Conservation (phyloP, 1,284 basidiomycete species). For the Phaffia rhodozyma region DNA sequence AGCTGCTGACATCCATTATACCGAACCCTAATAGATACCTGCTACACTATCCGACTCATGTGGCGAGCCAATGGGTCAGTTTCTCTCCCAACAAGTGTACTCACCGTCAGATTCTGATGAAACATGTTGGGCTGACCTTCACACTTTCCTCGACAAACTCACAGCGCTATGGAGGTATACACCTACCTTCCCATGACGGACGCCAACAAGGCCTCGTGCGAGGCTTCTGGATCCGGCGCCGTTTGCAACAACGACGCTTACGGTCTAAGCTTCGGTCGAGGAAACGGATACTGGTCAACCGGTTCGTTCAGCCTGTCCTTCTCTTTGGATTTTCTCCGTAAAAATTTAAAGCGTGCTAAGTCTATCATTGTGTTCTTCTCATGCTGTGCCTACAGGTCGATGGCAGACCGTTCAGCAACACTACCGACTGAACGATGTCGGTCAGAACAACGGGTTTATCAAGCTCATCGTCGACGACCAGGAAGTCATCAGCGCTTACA, state of each 20-base stretch:
- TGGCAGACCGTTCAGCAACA: slow-evolving; percentile 52
- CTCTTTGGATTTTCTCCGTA: slow-evolving; percentile 26
- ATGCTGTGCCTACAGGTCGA: slow-evolving; percentile 34
- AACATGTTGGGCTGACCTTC: slow-evolving; percentile 1
- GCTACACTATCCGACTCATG: slow-evolving; percentile 35
- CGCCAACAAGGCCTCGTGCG: slow-evolving; percentile 10
- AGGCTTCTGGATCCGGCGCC: slow-evolving; percentile 24
- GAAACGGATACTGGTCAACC: slow-evolving; percentile 51
- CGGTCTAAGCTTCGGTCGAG: slow-evolving; percentile 60
- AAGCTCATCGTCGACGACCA: not conserved
- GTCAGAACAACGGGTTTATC: slow-evolving; percentile 33
- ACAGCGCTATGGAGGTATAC: not conserved
- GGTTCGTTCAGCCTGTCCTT: slow-evolving; percentile 52
- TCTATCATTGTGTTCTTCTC: slow-evolving; percentile 35
- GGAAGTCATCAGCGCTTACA: not conserved
- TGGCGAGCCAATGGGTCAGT: slow-evolving; percentile 24
- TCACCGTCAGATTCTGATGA: not conserved
- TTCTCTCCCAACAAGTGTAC: too few relatives aligned
- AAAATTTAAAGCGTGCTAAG: not conserved
- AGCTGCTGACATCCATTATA: not conserved
- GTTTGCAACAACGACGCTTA: slow-evolving; percentile 49
- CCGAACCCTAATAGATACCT: not conserved
- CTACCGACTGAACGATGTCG: slow-evolving; percentile 50
- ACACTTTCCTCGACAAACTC: not conserved
- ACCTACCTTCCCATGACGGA: slow-evolving; percentile 11